Evolutionary conservation across 371 early-diverging fungal genomes (phyloP).

Genomic region (Choanephora cucurbitarum): DNA sequence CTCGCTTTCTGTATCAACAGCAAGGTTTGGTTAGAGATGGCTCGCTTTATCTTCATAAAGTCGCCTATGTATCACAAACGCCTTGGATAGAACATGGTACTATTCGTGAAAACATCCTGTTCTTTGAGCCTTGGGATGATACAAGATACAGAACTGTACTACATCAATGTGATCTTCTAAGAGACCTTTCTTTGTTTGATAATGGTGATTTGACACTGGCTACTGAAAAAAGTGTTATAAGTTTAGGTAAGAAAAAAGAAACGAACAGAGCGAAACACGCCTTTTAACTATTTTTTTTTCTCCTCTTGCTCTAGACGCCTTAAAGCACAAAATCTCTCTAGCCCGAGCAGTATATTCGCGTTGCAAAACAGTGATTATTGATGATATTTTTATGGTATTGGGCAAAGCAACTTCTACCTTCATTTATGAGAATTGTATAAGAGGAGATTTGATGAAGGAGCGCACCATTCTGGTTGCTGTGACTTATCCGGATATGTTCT

Average conservation of each 20-base stretch:
- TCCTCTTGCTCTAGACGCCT: slow-evolving; percentile 57
- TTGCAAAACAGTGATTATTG: slow-evolving; percentile 67
- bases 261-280: too few relatives aligned
- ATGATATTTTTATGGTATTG: slow-evolving; percentile 66
- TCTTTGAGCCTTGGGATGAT: slow-evolving; percentile 71
- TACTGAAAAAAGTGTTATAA: background rate
- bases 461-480: slow-evolving; percentile 82
- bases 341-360: slow-evolving; percentile 75
- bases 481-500: slow-evolving; percentile 66
- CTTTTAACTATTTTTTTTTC: too few relatives aligned
- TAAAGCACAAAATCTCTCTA: slow-evolving; percentile 69
- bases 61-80: slow-evolving; percentile 75
- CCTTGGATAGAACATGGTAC: slow-evolving; percentile 84
- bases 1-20: slow-evolving; percentile 14
- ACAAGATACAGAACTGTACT: slow-evolving; percentile 68
- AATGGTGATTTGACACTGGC: slow-evolving; percentile 77
- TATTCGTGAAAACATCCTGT: slow-evolving; percentile 82
- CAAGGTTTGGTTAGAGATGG: slow-evolving; percentile 18
- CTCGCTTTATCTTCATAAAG: slow-evolving; percentile 29
- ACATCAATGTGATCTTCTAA: slow-evolving; percentile 64
- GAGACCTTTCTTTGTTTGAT: slow-evolving; percentile 76
- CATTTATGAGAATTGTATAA: slow-evolving; percentile 65
- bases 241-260: slow-evolving; percentile 4
- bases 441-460: slow-evolving; percentile 65
- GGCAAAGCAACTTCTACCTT: slow-evolving; percentile 68